Evolutionary conservation across 139 green algal genomes (phyloP), one percentile per base, ranked within the genome.

Genomic region (Tetraselmis chui): DNA sequence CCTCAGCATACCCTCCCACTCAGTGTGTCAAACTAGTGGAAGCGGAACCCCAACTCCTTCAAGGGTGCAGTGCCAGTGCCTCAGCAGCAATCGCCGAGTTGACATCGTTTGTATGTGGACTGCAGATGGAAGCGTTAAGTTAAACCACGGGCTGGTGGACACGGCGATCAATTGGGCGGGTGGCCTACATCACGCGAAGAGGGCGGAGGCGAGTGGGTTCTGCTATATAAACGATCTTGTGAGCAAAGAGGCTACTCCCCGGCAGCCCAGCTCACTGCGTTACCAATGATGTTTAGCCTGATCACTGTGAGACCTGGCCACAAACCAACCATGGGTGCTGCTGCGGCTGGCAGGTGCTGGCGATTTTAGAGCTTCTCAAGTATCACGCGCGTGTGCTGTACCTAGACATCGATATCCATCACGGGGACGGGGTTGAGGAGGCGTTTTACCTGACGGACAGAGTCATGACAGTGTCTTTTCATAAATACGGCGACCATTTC

Each of bases 171-270:
- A 99, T 89, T 99, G 97, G 97, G 87, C 92, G 1, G 97, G 97
- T 0, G 97, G 97, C 1, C 89, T 99, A 82, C 97, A 99, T 86
- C 97, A 99, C 77, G 97, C 94, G 45, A 99, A 99, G 86, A 99
- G 98, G 89, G 85, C 79, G 1, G 91, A 98, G 86, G 95, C 92
- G 29, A 84, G 31, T 80, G 95, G 96, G 24, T 99, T 99, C 80
- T 99, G 96, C 85, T 99, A 98, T 79, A 86, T 98, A 0, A 99
- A 99, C 85, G 96, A 99, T 86, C 89, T 98, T 30, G 96, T 67
- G 45, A 67, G 45, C n/a, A n/a, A n/a, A n/a, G n/a, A n/a, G n/a
- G n/a, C n/a, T n/a, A n/a, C n/a, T n/a, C n/a, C n/a, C n/a, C n/a
- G n/a, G n/a, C n/a, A n/a, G n/a, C n/a, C n/a, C n/a, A n/a, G n/a